These are phyloP conservation scores for Yamadazyma diospyri DNA, from an alignment of 1,139 yeast genomes.

Conservation along the genomic window DNA sequence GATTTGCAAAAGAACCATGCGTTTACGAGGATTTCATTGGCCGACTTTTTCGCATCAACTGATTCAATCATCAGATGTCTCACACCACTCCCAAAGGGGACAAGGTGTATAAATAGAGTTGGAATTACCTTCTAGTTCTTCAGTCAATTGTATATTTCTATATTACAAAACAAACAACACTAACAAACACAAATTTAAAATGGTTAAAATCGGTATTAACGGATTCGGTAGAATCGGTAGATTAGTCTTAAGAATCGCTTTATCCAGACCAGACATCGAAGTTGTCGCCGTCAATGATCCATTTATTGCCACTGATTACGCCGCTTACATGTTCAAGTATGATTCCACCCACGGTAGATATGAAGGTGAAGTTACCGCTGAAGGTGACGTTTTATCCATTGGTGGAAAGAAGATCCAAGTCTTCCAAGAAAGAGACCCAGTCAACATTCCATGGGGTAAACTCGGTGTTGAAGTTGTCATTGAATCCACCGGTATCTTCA, in stretches of 20 bases:
- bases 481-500: constrained; percentile 81
- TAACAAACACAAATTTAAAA: constrained; percentile 5
- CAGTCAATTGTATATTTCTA: background rate
- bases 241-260: constrained; percentile 69
- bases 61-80: constrained; percentile 8
- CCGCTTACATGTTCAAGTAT: constrained; percentile 77
- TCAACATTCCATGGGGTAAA: constrained; percentile 70
- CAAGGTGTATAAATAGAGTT: constrained; percentile 5
- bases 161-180: background rate
- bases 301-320: constrained; percentile 68
- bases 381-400: constrained; percentile 49
- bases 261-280: constrained; percentile 57
- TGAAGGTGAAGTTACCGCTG: constrained; percentile 54
- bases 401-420: constrained; percentile 59
- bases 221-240: constrained; percentile 83
- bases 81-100: constrained; percentile 7
- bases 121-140: constrained; percentile 1
- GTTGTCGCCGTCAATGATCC: constrained; percentile 76
- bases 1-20: background rate
- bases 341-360: constrained; percentile 74
- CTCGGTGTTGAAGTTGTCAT: constrained; percentile 65
- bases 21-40: constrained; percentile 5
- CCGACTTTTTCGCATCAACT: constrained; percentile 4
- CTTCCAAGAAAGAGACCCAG: constrained; percentile 70
- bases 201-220: constrained; percentile 55